Conservation (phyloP, 1,284 basidiomycete genomes). For the Testicularia cyperi region DNA sequence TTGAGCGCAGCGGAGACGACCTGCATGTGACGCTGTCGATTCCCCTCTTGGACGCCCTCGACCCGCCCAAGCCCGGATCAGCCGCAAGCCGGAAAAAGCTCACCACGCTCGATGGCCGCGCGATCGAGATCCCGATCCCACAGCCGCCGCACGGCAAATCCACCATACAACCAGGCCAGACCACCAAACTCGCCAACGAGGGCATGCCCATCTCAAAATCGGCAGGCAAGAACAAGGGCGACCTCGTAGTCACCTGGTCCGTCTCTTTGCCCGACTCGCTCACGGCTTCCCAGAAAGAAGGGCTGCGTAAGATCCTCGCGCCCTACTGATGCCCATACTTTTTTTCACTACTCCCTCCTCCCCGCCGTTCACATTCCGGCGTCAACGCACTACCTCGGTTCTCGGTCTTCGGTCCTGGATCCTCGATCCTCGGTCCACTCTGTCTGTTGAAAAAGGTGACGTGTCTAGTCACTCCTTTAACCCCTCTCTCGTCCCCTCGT, state of each 20-base stretch:
- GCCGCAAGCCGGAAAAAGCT: slow-evolving; percentile 37
- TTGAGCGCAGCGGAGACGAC: slow-evolving; percentile 56
- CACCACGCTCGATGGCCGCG: slow-evolving; percentile 50
- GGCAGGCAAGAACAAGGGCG: slow-evolving; percentile 51
- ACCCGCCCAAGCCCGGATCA: slow-evolving; percentile 50
- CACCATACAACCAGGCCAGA: slow-evolving; percentile 44
- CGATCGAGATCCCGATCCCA: slow-evolving; percentile 51
- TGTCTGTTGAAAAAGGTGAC: no score
- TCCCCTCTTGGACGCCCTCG: slow-evolving; percentile 52
- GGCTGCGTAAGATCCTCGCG: slow-evolving; percentile 41
- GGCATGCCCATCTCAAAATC: slow-evolving; percentile 59
- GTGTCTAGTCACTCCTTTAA: no score
- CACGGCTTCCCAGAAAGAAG: slow-evolving; percentile 38
- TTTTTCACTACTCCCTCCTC: no score
- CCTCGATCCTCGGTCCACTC: no score
- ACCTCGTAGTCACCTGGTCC: slow-evolving; percentile 56
- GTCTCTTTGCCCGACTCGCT: slow-evolving; percentile 51
- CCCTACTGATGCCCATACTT: no score
- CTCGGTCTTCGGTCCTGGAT: no score
- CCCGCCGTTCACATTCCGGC: no score
- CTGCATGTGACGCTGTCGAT: slow-evolving; percentile 43
- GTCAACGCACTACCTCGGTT: no score
- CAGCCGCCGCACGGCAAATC: slow-evolving; percentile 35
- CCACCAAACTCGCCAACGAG: slow-evolving; percentile 54
- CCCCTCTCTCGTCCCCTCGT: no score